These are phyloP conservation scores for Protomyces macrosporus DNA, from an alignment of 1,139 yeast species.

Conservation along the genomic window DNA sequence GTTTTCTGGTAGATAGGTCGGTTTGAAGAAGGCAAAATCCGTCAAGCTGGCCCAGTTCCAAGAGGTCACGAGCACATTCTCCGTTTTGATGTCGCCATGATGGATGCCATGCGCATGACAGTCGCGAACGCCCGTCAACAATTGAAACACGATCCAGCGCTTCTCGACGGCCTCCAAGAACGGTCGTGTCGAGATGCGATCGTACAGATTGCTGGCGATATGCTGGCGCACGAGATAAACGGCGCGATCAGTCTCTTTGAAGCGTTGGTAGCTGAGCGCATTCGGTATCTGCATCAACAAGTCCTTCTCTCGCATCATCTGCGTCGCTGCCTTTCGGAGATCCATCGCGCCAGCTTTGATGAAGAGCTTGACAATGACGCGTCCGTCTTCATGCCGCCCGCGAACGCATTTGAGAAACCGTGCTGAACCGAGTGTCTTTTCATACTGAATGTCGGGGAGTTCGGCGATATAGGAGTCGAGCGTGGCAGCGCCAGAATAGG, in stretches of 20 bases:
- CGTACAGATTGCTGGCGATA: conserved; percentile 72
- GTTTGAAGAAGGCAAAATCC: conserved; percentile 83
- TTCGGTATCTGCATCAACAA: conserved; percentile 49
- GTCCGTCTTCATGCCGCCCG: conserved; percentile 59
- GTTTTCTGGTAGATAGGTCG: conserved; percentile 80
- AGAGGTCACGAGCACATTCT: conserved; percentile 77
- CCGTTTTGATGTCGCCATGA: conserved; percentile 91
- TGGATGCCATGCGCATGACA: conserved; percentile 52
- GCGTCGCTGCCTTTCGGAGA: neutral
- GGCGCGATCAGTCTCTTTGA: conserved; percentile 86
- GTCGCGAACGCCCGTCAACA: conserved; percentile 55
- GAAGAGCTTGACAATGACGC: conserved; percentile 70
- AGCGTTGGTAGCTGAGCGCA: conserved; percentile 63
- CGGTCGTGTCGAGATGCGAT: conserved; percentile 80
- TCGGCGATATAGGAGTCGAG: conserved; percentile 83
- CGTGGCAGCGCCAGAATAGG: conserved; percentile 88
- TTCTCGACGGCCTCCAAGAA: conserved; percentile 77
- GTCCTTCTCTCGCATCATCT: conserved; percentile 37
- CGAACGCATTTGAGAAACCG: conserved; percentile 81
- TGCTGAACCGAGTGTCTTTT: conserved; percentile 64
- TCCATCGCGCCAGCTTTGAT: conserved; percentile 55
- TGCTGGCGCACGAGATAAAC: conserved; percentile 83
- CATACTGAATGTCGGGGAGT: conserved; percentile 65
- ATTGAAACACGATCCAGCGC: conserved; percentile 76
- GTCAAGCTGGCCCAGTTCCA: conserved; percentile 82